These are phyloP conservation scores for Pythium pyrilobum DNA, from an alignment of 352 stramenopile genomes.

Conservation along the genomic window DNA sequence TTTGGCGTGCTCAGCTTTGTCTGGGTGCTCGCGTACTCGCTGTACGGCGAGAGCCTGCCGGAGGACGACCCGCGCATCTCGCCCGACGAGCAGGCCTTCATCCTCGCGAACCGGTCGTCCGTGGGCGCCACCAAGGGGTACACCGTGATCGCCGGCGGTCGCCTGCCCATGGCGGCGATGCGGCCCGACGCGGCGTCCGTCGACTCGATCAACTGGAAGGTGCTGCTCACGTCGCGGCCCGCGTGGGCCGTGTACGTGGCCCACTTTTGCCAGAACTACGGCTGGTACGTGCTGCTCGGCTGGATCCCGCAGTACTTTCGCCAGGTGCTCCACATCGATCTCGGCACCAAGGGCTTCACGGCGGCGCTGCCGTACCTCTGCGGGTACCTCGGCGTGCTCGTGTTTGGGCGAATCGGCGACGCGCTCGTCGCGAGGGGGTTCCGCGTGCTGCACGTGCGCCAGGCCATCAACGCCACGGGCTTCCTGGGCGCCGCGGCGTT, in stretches of 20 bases:
- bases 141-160: conserved; percentile 2
- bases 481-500: conserved; percentile 71
- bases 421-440: conserved; percentile 53
- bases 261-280: conserved; percentile 87
- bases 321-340: conserved; percentile 68
- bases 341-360: conserved; percentile 58
- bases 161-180: background rate
- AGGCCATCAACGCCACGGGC: conserved; percentile 69
- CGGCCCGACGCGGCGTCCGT: conserved; percentile 1
- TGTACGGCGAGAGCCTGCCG: conserved; percentile 57
- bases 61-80: conserved; percentile 63
- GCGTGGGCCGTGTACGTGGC: conserved; percentile 84
- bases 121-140: conserved; percentile 9
- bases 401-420: conserved; percentile 69
- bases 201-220: conserved; percentile 56
- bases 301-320: conserved; percentile 89
- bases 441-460: conserved; percentile 70
- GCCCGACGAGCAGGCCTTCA: conserved; percentile 49
- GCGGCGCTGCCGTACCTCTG: conserved; percentile 75
- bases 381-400: conserved; percentile 66
- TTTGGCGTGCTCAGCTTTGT: conserved; percentile 74
- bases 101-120: conserved; percentile 55
- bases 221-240: conserved; percentile 55
- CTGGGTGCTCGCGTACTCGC: conserved; percentile 59
- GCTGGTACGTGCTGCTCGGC: conserved; percentile 82